These are phyloP conservation scores for Acanthamoeba rhysodes DNA, from an alignment of 208 protist species.

Conservation along the genomic window DNA sequence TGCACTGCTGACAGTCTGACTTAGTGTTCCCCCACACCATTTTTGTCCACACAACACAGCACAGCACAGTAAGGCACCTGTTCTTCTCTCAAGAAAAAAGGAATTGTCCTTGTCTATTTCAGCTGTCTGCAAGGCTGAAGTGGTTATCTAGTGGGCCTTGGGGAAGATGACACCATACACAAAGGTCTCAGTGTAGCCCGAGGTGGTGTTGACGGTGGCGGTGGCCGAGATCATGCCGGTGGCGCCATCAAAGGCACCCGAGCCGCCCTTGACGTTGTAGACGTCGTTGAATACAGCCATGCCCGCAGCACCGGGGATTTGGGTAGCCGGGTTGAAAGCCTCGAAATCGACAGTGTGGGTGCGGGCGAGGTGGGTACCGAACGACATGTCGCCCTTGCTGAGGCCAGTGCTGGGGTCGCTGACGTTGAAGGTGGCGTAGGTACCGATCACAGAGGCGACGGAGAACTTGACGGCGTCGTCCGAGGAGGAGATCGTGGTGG, in stretches of 20 bases:
- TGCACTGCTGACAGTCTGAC: too few relatives aligned
- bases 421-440: slow-evolving; percentile 3
- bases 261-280: slow-evolving; percentile 22
- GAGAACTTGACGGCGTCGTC: slow-evolving; percentile 30
- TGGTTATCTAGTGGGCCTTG: background rate
- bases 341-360: slow-evolving; percentile 27
- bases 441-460: background rate
- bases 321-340: background rate
- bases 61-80: too few relatives aligned
- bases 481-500: background rate
- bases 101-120: background rate
- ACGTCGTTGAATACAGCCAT: background rate
- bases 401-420: background rate
- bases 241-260: slow-evolving; percentile 1
- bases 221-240: background rate
- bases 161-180: background rate
- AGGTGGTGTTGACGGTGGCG: background rate
- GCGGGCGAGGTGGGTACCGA: slow-evolving; percentile 30
- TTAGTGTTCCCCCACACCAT: too few relatives aligned
- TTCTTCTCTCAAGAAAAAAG: too few relatives aligned
- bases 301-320: background rate
- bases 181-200: background rate
- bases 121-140: background rate
- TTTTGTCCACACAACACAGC: too few relatives aligned
- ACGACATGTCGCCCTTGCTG: background rate